Evolutionary conservation across 768 basidiomycete species (phyloP).

Genomic region (Russula abietina): DNA sequence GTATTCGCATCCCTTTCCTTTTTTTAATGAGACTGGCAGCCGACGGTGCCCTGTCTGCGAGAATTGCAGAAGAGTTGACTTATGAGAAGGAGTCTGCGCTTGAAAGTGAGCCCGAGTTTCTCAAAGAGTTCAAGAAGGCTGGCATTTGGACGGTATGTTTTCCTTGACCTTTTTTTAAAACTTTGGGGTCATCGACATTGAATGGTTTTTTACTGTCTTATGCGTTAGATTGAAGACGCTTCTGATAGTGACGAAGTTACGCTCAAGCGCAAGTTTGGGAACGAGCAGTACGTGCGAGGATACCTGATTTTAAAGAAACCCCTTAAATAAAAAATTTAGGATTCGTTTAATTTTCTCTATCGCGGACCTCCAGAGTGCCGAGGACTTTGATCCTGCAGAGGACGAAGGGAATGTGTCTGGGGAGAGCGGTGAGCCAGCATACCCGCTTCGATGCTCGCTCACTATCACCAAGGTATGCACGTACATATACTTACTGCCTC

Average conservation of each 20-base stretch:
- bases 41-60: constrained; percentile 68
- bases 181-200: neutral
- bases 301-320: too few species aligned
- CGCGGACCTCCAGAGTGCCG: constrained; percentile 63
- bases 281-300: constrained; percentile 63
- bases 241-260: constrained; percentile 75
- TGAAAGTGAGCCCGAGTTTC: constrained; percentile 61
- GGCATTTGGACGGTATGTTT: constrained; percentile 71
- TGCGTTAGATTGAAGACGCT: constrained; percentile 57
- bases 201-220: neutral
- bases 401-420: constrained; percentile 38
- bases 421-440: constrained; percentile 37
- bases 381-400: constrained; percentile 36
- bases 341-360: constrained; percentile 91
- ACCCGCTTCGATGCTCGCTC: constrained; percentile 74
- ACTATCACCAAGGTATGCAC: constrained; percentile 73
- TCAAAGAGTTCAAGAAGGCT: constrained; percentile 65
- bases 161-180: too few species aligned
- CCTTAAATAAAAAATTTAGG: constrained; percentile 46
- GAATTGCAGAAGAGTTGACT: constrained; percentile 74
- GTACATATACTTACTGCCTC: neutral
- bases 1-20: neutral
- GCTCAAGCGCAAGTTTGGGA: constrained; percentile 79
- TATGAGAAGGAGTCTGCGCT: constrained; percentile 68
- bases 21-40: constrained; percentile 36